These are phyloP conservation scores for Phaeodactylum tricornutum DNA, from an alignment of 108 stramenopile genomes.

Conservation along the genomic window DNA sequence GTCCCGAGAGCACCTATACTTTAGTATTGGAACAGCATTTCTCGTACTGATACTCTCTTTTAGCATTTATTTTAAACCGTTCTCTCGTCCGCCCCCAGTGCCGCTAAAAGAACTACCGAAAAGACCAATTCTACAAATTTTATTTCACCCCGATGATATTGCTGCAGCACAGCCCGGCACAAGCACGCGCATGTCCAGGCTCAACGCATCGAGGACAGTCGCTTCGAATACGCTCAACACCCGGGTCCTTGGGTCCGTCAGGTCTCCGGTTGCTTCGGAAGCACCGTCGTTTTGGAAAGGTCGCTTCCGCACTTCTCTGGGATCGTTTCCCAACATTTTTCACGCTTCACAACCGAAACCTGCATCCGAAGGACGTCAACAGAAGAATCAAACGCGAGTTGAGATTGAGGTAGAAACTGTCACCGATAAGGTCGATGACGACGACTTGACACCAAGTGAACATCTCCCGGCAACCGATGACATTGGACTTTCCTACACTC, in stretches of 20 bases:
- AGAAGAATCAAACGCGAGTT: neutral
- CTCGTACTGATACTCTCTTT: too few species aligned
- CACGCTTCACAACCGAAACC: too few species aligned
- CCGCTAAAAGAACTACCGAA: conserved; percentile 51
- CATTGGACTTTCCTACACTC: neutral
- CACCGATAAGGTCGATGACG: neutral
- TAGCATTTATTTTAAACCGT: too few species aligned
- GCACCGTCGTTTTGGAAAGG: too few species aligned
- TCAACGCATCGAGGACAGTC: neutral
- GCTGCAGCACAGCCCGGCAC: conserved; percentile 7
- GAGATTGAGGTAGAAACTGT: neutral
- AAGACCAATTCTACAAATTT: conserved; percentile 60
- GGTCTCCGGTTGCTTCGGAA: too few species aligned
- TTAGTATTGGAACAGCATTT: too few species aligned
- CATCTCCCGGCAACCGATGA: neutral
- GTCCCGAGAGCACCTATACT: too few species aligned
- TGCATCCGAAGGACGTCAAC: too few species aligned
- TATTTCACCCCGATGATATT: conserved; percentile 75
- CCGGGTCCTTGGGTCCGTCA: too few species aligned
- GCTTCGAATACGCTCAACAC: neutral
- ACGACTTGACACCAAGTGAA: neutral
- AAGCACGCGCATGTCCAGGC: neutral
- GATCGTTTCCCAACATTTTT: too few species aligned
- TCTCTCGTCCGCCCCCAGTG: too few species aligned
- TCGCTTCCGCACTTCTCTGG: too few species aligned